phyloP scores from a whole-genome alignment of 805 yeast genomes.

The Lipomyces anomalus region DNA sequence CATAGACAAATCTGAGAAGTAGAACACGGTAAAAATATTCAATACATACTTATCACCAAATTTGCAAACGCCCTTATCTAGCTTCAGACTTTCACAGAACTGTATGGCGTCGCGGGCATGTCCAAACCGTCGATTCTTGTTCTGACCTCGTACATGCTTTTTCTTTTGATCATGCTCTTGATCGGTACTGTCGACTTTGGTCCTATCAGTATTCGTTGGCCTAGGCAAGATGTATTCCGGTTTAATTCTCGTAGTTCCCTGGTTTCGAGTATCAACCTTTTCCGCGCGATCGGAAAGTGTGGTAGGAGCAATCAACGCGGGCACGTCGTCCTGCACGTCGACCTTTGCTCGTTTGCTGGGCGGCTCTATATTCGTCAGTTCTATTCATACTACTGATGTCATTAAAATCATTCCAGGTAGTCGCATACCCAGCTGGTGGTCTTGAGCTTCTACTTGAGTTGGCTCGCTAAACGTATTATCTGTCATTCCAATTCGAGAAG shows the following conservation, averaged over 20 bases:
- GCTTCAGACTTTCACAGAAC: conserved; percentile 53
- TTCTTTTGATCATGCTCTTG: conserved; percentile 38
- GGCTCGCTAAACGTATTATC: no score
- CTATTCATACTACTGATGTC: no score
- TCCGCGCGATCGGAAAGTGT: no score
- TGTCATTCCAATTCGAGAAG: no score
- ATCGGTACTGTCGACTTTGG: conserved; percentile 45
- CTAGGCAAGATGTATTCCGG: conserved; percentile 43
- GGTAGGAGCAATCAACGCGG: no score
- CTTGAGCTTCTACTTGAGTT: no score
- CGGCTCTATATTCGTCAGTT: no score
- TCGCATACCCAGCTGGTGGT: no score
- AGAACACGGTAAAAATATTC: not conserved
- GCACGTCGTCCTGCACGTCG: no score
- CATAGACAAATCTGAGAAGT: no score
- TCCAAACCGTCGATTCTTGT: conserved; percentile 69
- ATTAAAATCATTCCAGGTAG: no score
- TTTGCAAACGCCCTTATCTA: conserved; percentile 29
- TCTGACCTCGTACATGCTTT: conserved; percentile 67
- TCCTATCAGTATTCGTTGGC: conserved; percentile 30
- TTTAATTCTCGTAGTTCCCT: conserved; percentile 74
- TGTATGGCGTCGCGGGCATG: conserved; percentile 60
- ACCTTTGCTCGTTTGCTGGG: no score
- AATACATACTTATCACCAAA: conserved; percentile 16
- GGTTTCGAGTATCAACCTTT: conserved; percentile 27